Evolutionary conservation across 148 eudicot species (phyloP).

Genomic region (Polygonum aviculare): DNA sequence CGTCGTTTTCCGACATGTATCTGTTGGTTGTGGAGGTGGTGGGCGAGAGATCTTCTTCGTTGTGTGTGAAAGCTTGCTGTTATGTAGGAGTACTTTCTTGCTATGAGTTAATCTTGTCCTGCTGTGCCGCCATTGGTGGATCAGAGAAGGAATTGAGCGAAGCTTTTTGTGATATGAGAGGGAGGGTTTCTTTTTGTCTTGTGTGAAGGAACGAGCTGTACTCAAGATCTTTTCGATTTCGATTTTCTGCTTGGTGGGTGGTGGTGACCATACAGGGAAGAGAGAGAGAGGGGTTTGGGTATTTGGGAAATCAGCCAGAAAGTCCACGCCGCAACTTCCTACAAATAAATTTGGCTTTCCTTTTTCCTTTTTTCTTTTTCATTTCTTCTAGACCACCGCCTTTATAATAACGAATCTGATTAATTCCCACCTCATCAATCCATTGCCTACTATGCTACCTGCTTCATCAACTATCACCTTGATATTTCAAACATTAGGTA

Average conservation of each 20-base stretch:
- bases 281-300: not conserved
- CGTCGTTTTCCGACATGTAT: constrained; percentile 23
- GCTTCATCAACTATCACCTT: too few relatives aligned
- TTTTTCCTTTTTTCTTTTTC: not conserved
- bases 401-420: not conserved
- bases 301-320: not conserved
- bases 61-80: not conserved
- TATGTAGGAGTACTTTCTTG: not conserved
- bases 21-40: not conserved
- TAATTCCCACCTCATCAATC: too few relatives aligned
- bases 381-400: not conserved
- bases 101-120: not conserved
- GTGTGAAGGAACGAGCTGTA: not conserved
- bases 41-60: not conserved
- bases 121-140: constrained; percentile 5
- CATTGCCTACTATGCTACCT: too few relatives aligned
- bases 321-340: constrained; percentile 8
- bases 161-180: not conserved
- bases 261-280: not conserved
- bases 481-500: too few relatives aligned
- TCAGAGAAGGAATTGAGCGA: not conserved
- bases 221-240: not conserved
- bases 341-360: not conserved
- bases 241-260: too few relatives aligned
- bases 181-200: not conserved